A percentile compares a stretch with the other conserved stretches of the same genome.
Conservation (phyloP, 2,329 filamentous ascomycete species). For the Phialemonium atrogriseum region DNA sequence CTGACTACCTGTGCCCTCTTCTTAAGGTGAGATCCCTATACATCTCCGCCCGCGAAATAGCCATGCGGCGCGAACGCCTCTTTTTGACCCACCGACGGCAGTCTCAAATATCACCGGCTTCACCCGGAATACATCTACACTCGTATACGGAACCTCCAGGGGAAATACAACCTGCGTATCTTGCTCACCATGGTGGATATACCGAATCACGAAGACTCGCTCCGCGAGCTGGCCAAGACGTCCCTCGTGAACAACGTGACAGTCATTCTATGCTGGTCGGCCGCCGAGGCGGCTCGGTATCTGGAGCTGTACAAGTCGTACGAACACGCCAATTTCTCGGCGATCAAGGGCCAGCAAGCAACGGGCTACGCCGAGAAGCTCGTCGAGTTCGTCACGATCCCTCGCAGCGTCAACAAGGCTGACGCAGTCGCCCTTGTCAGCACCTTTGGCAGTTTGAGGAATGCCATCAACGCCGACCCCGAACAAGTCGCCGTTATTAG, state of each 20-base stretch:
- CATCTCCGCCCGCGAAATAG: background rate
- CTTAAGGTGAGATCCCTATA: constrained; percentile 42
- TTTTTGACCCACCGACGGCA: constrained; percentile 14
- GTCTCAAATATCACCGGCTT: constrained; percentile 91
- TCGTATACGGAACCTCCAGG: constrained; percentile 75
- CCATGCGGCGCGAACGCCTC: background rate
- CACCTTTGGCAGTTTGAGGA: constrained; percentile 82
- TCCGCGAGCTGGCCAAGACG: constrained; percentile 88
- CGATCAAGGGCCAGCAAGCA: constrained; percentile 79
- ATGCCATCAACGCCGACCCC: constrained; percentile 77
- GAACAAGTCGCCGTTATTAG: constrained; percentile 80
- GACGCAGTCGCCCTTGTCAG: constrained; percentile 86
- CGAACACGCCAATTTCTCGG: constrained; percentile 71
- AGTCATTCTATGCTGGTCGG: constrained; percentile 87
- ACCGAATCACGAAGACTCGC: constrained; percentile 79
- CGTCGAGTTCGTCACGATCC: constrained; percentile 87
- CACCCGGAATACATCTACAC: constrained; percentile 98
- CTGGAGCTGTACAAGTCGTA: constrained; percentile 92
- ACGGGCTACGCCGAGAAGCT: constrained; percentile 79
- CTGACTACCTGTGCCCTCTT: constrained; percentile 85
- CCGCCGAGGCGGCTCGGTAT: constrained; percentile 87
- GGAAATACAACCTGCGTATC: constrained; percentile 79
- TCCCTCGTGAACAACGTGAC: constrained; percentile 89
- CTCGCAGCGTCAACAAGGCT: constrained; percentile 85
- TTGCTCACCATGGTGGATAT: constrained; percentile 92